A percentile compares a stretch with the other conserved stretches of the same genome.
Conservation (phyloP, 305 asterid species). For the Nicotiana rustica region DNA sequence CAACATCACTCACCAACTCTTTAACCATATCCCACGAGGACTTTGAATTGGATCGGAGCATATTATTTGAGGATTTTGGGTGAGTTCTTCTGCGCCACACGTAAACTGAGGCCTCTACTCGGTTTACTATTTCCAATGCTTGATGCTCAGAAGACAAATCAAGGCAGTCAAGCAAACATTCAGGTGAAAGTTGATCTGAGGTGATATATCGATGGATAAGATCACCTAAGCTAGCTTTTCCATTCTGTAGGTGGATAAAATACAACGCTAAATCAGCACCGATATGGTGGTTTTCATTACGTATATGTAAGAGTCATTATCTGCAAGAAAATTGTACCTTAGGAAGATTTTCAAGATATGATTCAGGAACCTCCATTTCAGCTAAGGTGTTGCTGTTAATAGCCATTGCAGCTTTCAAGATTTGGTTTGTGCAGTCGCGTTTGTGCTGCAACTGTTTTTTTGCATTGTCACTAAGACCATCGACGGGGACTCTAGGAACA, state of each 20-base stretch:
- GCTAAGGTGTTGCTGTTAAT: conserved; percentile 71
- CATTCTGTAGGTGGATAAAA: conserved; percentile 56
- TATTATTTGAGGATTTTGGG: conserved; percentile 43
- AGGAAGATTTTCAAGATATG: conserved; percentile 72
- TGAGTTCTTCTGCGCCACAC: conserved; percentile 61
- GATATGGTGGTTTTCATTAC: neutral
- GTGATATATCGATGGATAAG: conserved; percentile 61
- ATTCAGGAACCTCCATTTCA: conserved; percentile 79
- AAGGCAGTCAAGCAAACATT: conserved; percentile 78
- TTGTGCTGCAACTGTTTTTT: conserved; percentile 66
- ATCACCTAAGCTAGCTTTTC: conserved; percentile 73
- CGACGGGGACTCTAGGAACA: conserved; percentile 72
- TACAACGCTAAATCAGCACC: neutral
- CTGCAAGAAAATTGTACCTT: conserved; percentile 52
- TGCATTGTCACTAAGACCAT: conserved; percentile 68
- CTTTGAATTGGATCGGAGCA: conserved; percentile 49
- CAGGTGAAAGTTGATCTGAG: conserved; percentile 77
- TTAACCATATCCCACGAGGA: conserved; percentile 86
- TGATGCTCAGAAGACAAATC: conserved; percentile 79
- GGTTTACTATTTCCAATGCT: conserved; percentile 73
- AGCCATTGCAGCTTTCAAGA: conserved; percentile 89
- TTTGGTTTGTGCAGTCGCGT: conserved; percentile 80
- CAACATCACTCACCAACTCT: conserved; percentile 71
- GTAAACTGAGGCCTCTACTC: conserved; percentile 69
- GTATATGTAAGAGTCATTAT: neutral